Evolutionary conservation across 139 green algal genomes (phyloP).

Genomic region (Coelastrella sp.): DNA sequence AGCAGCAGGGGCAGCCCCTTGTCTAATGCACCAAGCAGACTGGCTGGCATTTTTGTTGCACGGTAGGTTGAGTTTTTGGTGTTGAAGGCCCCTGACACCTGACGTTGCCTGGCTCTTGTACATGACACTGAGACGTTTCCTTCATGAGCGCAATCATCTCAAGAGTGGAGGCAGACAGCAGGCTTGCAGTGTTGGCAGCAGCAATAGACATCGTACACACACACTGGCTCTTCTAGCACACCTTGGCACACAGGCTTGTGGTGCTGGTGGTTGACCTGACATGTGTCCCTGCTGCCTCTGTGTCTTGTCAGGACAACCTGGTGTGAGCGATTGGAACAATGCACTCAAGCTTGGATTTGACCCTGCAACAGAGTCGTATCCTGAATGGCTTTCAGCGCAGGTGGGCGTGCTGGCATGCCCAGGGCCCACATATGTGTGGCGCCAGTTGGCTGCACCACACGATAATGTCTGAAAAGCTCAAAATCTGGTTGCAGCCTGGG

Average conservation of each 20-base stretch:
- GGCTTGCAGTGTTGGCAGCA: no score
- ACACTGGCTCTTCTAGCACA: no score
- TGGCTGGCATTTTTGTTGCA: conserved; percentile 83
- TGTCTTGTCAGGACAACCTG: conserved; percentile 45
- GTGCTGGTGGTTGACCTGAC: background rate
- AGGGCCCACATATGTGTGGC: background rate
- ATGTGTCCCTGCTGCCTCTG: background rate
- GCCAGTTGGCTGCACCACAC: background rate
- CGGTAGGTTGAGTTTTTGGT: conserved; percentile 23
- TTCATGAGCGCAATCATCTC: no score
- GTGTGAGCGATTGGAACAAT: conserved; percentile 94
- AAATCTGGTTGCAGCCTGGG: no score
- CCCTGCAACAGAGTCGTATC: conserved; percentile 78
- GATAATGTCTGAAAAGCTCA: no score
- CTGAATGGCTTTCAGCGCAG: conserved; percentile 81
- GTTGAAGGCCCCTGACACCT: no score
- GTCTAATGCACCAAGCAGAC: conserved; percentile 86
- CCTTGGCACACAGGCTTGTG: no score
- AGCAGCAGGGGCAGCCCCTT: conserved; percentile 43
- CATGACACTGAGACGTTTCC: no score
- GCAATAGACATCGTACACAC: no score
- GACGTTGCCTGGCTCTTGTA: no score
- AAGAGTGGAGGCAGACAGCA: no score
- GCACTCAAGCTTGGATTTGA: conserved; percentile 94
- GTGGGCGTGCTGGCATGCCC: conserved; percentile 18